Percentiles rank a stretch among this genome's conserved stretches.
phyloP scores from a whole-genome alignment of 805 yeast genomes.

The Starmerella davenportii region DNA sequence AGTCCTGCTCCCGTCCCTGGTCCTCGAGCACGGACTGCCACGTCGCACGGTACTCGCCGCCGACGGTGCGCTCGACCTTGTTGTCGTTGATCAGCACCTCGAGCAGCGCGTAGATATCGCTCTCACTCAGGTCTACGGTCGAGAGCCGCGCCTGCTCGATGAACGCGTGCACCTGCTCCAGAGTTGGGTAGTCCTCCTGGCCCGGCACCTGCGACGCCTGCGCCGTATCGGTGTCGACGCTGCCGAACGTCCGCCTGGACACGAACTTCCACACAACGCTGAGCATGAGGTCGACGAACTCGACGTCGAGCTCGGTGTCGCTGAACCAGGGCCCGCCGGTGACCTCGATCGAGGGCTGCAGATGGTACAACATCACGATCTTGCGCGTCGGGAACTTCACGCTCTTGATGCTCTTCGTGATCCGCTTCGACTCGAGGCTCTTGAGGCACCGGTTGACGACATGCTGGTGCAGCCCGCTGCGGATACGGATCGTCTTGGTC shows the following conservation, averaged over 20 bases:
- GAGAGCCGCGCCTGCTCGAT: conserved; percentile 58
- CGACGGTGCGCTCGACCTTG: conserved; percentile 47
- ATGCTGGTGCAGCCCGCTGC: conserved; percentile 78
- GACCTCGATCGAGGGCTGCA: conserved; percentile 87
- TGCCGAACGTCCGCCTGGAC: conserved; percentile 50
- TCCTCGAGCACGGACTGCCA: conserved; percentile 35
- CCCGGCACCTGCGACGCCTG: conserved; percentile 40
- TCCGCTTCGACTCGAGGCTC: conserved; percentile 57
- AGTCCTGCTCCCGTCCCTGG: conserved; percentile 11
- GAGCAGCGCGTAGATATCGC: conserved; percentile 66
- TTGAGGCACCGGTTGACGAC: conserved; percentile 74
- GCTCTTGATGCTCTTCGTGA: conserved; percentile 74
- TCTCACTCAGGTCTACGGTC: conserved; percentile 53
- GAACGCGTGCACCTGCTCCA: conserved; percentile 60
- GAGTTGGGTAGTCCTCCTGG: conserved; percentile 46
- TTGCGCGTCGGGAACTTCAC: conserved; percentile 86
- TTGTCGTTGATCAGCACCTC: conserved; percentile 81
- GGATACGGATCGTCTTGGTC: conserved; percentile 80
- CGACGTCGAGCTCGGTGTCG: conserved; percentile 84
- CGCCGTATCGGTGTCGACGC: conserved; percentile 29
- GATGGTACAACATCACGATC: conserved; percentile 82
- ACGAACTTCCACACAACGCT: conserved; percentile 79
- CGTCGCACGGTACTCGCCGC: conserved; percentile 56
- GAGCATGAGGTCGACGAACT: conserved; percentile 68
- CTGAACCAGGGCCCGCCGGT: conserved; percentile 99